Evolutionary conservation across 1,284 basidiomycete genomes (phyloP), one percentile per base, ranked within the genome.

Genomic region (Naganishia sp.): DNA sequence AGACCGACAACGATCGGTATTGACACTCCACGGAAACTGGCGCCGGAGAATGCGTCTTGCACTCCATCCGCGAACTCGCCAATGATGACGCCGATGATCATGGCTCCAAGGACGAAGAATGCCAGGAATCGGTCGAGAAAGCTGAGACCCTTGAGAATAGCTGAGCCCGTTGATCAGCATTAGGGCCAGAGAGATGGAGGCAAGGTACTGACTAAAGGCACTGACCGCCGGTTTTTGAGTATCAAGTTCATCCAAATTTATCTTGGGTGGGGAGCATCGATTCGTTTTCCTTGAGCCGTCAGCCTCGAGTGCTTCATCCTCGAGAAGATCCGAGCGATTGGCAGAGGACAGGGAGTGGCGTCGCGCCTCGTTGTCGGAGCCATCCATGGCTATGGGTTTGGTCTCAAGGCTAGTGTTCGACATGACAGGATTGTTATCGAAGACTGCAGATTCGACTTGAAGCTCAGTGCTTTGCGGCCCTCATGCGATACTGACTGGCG

Each of bases 51-150:
- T 39, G 72, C 68, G 13, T 56, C 68, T 21, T 76, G 66, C 3
- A 73, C 67, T 15, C 51, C 31, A 49, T 17, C 6, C 4, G n/a
- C 18, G 50, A 73, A 89, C 69, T 85, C 84, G 35, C 90, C 90
- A 45, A 93, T 86, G 62, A 92, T 74, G 7, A 92, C 86, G 0
- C 91, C 91, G 23, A 89, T 71, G 52, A 92, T 85, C 90, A 94
- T 94, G 25, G 84, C 85, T 4, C 90, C 47, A 2, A 94, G 80
- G 60, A 94, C 88, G 53, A 86, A 82, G 0, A 88, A 84, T 0
- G 90, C 87, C 1, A 93, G 81, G 0, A 90, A 82, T 17, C 87
- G 84, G 75, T 92, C 90, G 0, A 88, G 79, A 72, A 80, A 80
- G 9, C 77, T 74, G n/a, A 84, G 75, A 1, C 75, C 71, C 35